phyloP scores from a whole-genome alignment of 169 alveolate genomes.

The Cryptosporidium baileyi region DNA sequence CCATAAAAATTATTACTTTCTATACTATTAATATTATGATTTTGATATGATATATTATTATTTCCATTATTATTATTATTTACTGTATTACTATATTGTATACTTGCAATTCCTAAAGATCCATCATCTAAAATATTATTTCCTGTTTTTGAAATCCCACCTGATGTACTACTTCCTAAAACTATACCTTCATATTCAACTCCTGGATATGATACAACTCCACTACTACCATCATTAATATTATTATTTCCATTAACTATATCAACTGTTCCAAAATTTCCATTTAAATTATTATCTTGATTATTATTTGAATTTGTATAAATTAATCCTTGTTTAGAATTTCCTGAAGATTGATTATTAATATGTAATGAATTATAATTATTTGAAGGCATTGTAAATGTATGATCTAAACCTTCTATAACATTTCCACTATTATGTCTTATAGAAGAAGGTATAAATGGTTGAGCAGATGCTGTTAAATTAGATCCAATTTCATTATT shows the following conservation, averaged over 20 bases:
- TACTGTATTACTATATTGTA: background rate
- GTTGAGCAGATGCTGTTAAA: constrained; percentile 64
- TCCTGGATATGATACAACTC: background rate
- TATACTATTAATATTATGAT: background rate
- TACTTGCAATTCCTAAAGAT: background rate
- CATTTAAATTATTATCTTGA: background rate
- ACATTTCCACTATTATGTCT: constrained; percentile 24
- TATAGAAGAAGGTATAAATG: constrained; percentile 58
- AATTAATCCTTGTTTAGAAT: background rate
- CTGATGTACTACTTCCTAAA: constrained; percentile 30
- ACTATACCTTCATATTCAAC: constrained; percentile 26
- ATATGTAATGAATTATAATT: no score
- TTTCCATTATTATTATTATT: background rate
- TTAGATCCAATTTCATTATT: constrained; percentile 10
- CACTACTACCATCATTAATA: background rate
- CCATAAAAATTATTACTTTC: background rate
- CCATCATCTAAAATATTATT: constrained; percentile 10
- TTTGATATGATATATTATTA: background rate
- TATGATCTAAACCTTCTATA: background rate
- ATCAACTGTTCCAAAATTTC: background rate
- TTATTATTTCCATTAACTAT: background rate
- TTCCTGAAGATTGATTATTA: no score
- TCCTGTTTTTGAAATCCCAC: constrained; percentile 1
- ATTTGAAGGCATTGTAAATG: background rate
- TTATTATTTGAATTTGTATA: background rate